These are phyloP conservation scores for Byssochlamys sp. DNA, from an alignment of 2,329 filamentous ascomycete species.

Conservation along the genomic window DNA sequence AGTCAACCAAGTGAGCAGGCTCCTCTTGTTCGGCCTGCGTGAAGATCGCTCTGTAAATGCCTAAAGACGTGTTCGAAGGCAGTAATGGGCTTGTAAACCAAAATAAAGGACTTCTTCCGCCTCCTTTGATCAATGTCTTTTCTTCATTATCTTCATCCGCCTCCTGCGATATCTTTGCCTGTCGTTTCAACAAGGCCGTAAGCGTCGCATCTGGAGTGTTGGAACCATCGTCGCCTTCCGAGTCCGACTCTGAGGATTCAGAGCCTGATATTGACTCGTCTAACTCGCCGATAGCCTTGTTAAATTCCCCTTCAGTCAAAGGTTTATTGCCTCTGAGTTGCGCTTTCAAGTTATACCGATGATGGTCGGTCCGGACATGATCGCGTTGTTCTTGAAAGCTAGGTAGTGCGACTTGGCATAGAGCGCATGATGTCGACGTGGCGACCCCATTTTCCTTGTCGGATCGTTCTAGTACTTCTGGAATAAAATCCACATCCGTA, in stretches of 20 bases:
- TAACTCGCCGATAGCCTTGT: constrained; percentile 71
- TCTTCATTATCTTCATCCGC: constrained; percentile 39
- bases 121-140: constrained; percentile 38
- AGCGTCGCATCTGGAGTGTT: constrained; percentile 45
- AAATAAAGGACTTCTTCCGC: constrained; percentile 63
- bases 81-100: constrained; percentile 75
- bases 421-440: constrained; percentile 63
- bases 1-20: constrained; percentile 53
- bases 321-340: constrained; percentile 64
- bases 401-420: constrained; percentile 65
- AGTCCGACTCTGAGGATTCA: constrained; percentile 61
- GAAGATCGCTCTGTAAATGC: constrained; percentile 76
- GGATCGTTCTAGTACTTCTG: constrained; percentile 20
- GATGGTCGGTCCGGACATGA: constrained; percentile 82
- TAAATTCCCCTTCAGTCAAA: constrained; percentile 74
- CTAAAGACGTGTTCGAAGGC: constrained; percentile 69
- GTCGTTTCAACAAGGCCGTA: constrained; percentile 47
- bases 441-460: constrained; percentile 34
- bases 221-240: constrained; percentile 47
- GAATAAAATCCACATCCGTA: constrained; percentile 11
- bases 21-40: constrained; percentile 61
- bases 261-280: constrained; percentile 83
- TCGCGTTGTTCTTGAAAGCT: constrained; percentile 70
- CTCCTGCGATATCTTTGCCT: constrained; percentile 16
- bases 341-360: constrained; percentile 89